phyloP scores from a whole-genome alignment of 2,329 filamentous ascomycete genomes.

The Cladophialophora carrionii region DNA sequence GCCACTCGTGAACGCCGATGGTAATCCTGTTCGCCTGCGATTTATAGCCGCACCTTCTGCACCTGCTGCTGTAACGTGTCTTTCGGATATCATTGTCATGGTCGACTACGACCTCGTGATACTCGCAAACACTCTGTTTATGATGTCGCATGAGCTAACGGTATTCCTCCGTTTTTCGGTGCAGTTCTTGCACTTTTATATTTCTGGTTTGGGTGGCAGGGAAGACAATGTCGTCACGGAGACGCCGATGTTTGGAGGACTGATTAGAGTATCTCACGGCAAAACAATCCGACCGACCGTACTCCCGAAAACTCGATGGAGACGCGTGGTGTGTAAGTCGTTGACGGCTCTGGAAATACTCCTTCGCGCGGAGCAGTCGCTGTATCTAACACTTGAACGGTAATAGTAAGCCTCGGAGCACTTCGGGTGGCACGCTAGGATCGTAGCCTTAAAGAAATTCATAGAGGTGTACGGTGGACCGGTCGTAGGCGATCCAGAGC shows the following conservation, averaged over 20 bases:
- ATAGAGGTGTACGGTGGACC: conserved; percentile 11
- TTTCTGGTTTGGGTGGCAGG: conserved; percentile 42
- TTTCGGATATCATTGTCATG: background rate
- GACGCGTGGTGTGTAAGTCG: background rate
- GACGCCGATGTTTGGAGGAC: conserved; percentile 47
- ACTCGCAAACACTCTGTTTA: conserved; percentile 23
- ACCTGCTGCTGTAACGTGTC: background rate
- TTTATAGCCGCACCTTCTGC: background rate
- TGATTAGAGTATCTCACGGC: conserved; percentile 54
- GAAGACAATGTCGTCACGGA: conserved; percentile 47
- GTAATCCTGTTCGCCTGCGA: background rate
- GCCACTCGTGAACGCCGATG: conserved; percentile 56
- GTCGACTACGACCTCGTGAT: conserved; percentile 24
- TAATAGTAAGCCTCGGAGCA: conserved; percentile 37
- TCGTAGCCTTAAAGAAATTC: conserved; percentile 20
- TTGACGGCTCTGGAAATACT: conserved; percentile 15
- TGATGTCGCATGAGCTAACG: conserved; percentile 36
- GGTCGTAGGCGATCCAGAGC: conserved; percentile 19
- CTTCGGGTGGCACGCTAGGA: conserved; percentile 10
- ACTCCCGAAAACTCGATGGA: conserved; percentile 17
- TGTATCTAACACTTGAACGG: conserved; percentile 37
- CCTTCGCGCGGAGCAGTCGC: conserved; percentile 28
- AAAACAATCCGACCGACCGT: conserved; percentile 44
- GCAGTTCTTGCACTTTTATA: conserved; percentile 45
- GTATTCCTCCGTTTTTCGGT: conserved; percentile 40